Percentiles rank a stretch among this genome's conserved stretches.
These are phyloP conservation scores for Geosmithia putterillii DNA, from an alignment of 2,329 filamentous ascomycete genomes.

Conservation along the genomic window DNA sequence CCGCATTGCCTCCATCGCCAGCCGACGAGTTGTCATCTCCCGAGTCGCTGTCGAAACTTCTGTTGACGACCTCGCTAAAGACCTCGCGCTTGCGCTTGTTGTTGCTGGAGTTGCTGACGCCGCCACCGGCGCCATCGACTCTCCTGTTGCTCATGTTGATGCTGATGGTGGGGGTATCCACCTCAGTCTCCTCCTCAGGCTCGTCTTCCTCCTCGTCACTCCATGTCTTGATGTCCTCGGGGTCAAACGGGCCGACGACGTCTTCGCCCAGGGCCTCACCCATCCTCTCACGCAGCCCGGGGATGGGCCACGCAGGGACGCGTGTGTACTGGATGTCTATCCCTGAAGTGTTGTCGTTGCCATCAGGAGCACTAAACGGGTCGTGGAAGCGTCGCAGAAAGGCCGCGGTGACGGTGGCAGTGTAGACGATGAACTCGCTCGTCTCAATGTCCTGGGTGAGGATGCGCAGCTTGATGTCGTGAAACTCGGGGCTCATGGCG, in stretches of 20 bases:
- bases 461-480: slow-evolving; percentile 36
- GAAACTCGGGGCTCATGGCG: slow-evolving; percentile 17
- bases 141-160: no score
- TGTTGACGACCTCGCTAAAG: slow-evolving; percentile 23
- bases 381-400: slow-evolving; percentile 38
- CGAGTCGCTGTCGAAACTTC: slow-evolving; percentile 16
- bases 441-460: slow-evolving; percentile 36
- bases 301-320: slow-evolving; percentile 41
- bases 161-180: no score
- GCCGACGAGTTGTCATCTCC: slow-evolving; percentile 1
- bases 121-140: neutral
- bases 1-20: slow-evolving; percentile 15
- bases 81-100: slow-evolving; percentile 23
- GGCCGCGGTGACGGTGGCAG: slow-evolving; percentile 30
- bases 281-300: slow-evolving; percentile 42
- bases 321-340: slow-evolving; percentile 33
- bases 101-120: neutral
- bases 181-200: slow-evolving; percentile 1
- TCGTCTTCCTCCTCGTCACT: slow-evolving; percentile 14
- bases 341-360: slow-evolving; percentile 8
- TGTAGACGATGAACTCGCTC: slow-evolving; percentile 41
- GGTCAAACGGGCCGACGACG: slow-evolving; percentile 29
- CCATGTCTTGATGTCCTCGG: slow-evolving; percentile 31
- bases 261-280: slow-evolving; percentile 39
- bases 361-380: slow-evolving; percentile 26